Evolutionary conservation across 2,329 filamentous ascomycete species (phyloP).

Genomic region (Westerdykella ornata): DNA sequence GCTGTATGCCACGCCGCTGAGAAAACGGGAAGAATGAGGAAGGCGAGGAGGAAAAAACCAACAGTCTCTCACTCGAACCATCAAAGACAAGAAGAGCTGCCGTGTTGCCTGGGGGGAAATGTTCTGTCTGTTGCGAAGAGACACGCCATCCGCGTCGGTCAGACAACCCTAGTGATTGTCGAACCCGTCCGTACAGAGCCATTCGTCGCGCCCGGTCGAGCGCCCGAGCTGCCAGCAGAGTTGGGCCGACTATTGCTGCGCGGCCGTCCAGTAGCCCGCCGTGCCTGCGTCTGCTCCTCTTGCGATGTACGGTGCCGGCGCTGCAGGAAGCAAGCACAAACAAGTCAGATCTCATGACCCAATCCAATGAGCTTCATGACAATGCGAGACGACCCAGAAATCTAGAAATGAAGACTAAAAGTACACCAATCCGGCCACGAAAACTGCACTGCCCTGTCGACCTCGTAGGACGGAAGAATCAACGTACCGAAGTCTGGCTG

Average conservation of each 20-base stretch:
- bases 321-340: constrained; percentile 35
- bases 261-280: constrained; percentile 31
- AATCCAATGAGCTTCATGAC: constrained; percentile 32
- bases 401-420: constrained; percentile 38
- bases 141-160: constrained; percentile 1
- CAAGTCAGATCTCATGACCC: constrained; percentile 36
- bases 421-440: constrained; percentile 38
- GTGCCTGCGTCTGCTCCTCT: constrained; percentile 27
- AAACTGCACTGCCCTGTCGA: constrained; percentile 31
- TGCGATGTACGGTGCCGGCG: constrained; percentile 34
- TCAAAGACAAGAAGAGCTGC: not conserved
- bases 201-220: constrained; percentile 19
- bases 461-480: constrained; percentile 39
- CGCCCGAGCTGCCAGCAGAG: constrained; percentile 26
- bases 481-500: constrained; percentile 40
- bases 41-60: not conserved
- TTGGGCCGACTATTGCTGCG: constrained; percentile 38
- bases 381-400: constrained; percentile 27
- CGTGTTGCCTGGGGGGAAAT: too few species aligned
- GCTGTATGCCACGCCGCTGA: constrained; percentile 4
- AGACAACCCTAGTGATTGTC: constrained; percentile 24
- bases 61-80: too few species aligned
- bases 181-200: constrained; percentile 29
- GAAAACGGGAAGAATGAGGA: not conserved
- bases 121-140: too few species aligned